Percentiles rank a stretch among this genome's conserved stretches.
Evolutionary conservation across 202 grass and related monocot species (phyloP).

Genomic region (Eragrostis tef): DNA sequence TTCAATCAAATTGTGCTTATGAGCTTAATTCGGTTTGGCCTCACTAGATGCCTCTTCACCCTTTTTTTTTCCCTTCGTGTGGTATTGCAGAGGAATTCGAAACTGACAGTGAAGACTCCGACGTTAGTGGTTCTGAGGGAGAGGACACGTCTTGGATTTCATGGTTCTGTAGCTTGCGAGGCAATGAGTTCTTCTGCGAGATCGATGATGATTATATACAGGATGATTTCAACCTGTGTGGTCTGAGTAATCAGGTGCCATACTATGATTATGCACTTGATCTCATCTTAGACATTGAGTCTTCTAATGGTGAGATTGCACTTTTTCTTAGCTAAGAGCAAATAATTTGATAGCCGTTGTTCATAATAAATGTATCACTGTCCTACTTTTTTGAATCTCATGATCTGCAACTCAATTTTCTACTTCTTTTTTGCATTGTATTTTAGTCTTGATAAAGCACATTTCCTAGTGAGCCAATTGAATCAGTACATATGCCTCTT

Average conservation of each 20-base stretch:
- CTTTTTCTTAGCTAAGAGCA: constrained; percentile 16
- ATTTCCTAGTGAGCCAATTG: constrained; percentile 36
- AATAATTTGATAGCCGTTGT: background rate
- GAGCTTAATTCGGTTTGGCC: constrained; percentile 18
- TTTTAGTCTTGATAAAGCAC: constrained; percentile 34
- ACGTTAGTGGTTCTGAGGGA: constrained; percentile 86
- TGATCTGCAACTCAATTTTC: constrained; percentile 1
- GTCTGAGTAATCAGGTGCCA: constrained; percentile 87
- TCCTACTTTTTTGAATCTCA: constrained; percentile 28
- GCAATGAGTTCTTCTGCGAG: constrained; percentile 97
- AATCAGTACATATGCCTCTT: background rate
- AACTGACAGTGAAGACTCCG: constrained; percentile 86
- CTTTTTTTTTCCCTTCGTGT: constrained; percentile 14
- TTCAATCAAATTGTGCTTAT: background rate
- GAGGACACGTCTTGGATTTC: constrained; percentile 95
- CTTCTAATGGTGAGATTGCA: constrained; percentile 78
- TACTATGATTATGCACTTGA: constrained; percentile 96
- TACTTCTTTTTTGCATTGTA: background rate
- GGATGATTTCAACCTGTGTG: constrained; percentile 97
- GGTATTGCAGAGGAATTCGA: constrained; percentile 70
- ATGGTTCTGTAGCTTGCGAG: constrained; percentile 91
- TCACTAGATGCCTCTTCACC: constrained; percentile 1
- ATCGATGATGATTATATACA: constrained; percentile 97
- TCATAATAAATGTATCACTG: background rate
- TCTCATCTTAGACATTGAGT: constrained; percentile 95